Conservation (phyloP, 192 early-diverging fungal genomes). For the Backusella mclennaniae region DNA sequence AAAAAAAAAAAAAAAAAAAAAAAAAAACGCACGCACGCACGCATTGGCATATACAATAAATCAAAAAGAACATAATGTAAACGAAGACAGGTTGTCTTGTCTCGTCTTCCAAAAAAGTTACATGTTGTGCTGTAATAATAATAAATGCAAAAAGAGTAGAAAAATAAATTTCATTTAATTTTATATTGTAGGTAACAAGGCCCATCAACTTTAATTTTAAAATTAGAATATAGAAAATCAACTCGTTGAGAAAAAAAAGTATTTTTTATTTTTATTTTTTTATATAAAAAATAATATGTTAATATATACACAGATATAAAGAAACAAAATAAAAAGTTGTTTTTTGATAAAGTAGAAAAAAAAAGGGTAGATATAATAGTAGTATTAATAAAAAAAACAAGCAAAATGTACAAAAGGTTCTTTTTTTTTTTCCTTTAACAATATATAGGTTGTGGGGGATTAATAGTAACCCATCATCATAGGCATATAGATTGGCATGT, state of each 20-base stretch:
- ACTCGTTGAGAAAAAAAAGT: neutral
- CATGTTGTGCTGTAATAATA: neutral
- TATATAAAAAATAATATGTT: neutral
- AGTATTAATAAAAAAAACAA: neutral
- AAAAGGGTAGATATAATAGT: neutral
- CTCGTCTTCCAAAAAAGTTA: no score
- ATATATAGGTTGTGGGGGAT: neutral
- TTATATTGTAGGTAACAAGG: neutral
- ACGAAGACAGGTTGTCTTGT: no score
- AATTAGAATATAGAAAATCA: neutral
- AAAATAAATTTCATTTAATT: neutral
- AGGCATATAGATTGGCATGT: constrained; percentile 12
- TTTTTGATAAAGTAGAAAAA: neutral
- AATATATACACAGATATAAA: neutral
- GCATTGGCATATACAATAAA: no score
- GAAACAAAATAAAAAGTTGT: neutral
- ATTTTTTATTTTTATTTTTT: neutral
- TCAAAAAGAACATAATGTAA: no score
- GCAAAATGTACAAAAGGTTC: neutral
- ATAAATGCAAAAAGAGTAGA: neutral
- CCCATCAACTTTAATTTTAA: neutral
- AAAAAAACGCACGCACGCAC: no score
- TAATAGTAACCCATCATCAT: constrained; percentile 4
- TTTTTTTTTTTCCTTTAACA: neutral
- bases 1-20: no score